Evolutionary conservation across 192 early-diverging fungal genomes (phyloP), one percentile per base, ranked within the genome.

Genomic region (Entophlyctis helioformis): DNA sequence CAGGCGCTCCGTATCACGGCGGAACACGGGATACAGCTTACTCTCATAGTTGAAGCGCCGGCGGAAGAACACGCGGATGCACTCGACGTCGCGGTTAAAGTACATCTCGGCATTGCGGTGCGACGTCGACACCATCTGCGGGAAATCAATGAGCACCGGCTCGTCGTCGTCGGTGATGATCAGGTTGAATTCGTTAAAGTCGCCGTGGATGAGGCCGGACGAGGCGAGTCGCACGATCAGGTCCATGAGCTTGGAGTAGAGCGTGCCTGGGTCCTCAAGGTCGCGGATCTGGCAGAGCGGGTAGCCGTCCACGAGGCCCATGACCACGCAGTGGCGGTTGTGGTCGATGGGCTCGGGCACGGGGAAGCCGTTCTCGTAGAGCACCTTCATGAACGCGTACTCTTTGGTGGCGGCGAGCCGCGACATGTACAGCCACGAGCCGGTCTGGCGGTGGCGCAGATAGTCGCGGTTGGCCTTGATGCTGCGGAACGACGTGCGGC

Each of bases 131-230:
- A 99, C 90, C 96, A 99, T 99, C 63, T 99, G 96, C 1, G 96
- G 96, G 51, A 99, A 99, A 73, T 99, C 96, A 45, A 99, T 99
- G 35, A 99, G 66, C 7, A 96, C 64, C 13, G 96, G 94, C 1
- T 76, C 61, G 16, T 86, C 87, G 37, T 62, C 48, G 28, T 82
- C 83, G 34, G 72, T 74, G 42, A 99, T 71, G 56, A 99, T 69
- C 34, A 99, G 79, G 64, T 99, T 99, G 67, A 99, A 99, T 52
- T 99, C 96, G 74, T 99, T 99, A 54, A 99, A 99, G 63, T 99
- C 96, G 44, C 92, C 89, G 57, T 99, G 96, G 51, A 99, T 96
- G 29, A 99, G 69, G 26, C 96, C 96, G 51, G 89, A 76, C 41
- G 83, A 76, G 27, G 96, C 93, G 48, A 99, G 72, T 21, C 87